phyloP scores from a whole-genome alignment of 768 basidiomycete genomes.

The Mycena galopus region DNA sequence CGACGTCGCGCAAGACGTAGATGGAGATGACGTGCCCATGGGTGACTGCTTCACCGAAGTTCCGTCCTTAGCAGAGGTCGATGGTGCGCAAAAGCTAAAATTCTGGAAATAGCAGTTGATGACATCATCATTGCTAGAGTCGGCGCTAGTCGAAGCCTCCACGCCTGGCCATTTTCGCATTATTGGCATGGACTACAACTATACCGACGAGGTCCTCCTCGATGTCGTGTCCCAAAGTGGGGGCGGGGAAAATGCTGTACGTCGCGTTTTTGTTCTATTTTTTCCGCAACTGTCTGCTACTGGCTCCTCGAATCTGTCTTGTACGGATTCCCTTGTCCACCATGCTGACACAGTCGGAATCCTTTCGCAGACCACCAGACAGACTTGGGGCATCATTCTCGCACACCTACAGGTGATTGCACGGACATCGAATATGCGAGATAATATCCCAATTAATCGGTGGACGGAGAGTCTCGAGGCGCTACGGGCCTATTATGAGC shows the following conservation, averaged over 20 bases:
- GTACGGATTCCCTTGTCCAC: neutral
- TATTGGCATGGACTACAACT: constrained; percentile 7
- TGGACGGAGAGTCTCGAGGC: constrained; percentile 12
- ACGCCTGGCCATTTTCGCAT: constrained; percentile 23
- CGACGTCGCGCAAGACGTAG: no score
- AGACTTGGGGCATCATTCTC: constrained; percentile 21
- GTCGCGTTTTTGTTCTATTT: constrained; percentile 12
- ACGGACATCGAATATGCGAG: neutral
- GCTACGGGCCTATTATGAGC: constrained; percentile 13
- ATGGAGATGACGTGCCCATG: neutral
- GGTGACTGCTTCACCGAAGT: neutral
- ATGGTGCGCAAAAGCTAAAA: neutral
- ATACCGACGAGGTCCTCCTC: neutral
- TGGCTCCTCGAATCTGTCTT: neutral
- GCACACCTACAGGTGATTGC: constrained; percentile 9
- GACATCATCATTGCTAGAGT: neutral
- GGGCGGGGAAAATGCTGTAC: constrained; percentile 4
- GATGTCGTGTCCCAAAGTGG: neutral
- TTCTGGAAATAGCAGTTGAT: neutral
- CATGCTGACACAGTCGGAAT: neutral
- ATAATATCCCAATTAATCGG: neutral
- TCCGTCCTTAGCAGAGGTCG: neutral
- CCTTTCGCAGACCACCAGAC: neutral
- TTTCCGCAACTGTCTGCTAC: neutral
- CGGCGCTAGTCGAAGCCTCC: constrained; percentile 4